Conservation (phyloP, 306 rosid genomes). For the Casuarina glauca region DNA sequence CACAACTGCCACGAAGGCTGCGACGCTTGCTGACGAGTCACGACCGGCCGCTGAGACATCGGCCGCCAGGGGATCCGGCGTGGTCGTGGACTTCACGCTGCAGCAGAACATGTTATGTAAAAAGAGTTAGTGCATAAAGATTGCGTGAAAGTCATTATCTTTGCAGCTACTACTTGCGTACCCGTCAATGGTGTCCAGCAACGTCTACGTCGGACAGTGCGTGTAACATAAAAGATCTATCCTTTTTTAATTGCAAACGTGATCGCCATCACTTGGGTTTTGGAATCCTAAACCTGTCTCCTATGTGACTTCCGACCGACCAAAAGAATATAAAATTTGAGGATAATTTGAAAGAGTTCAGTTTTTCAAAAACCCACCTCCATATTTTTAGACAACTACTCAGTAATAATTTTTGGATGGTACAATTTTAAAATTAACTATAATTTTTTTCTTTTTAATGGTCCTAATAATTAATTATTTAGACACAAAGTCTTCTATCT, state of each 20-base stretch:
- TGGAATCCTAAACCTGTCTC: neutral
- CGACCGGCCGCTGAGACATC: slow-evolving; percentile 7
- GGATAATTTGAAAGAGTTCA: too few relatives aligned
- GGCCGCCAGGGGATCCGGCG: slow-evolving; percentile 43
- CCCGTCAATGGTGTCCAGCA: neutral
- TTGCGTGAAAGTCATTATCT: neutral
- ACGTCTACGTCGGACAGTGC: neutral
- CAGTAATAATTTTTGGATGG: too few relatives aligned
- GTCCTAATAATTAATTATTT: too few relatives aligned
- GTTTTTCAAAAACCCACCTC: too few relatives aligned
- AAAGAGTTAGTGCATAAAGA: neutral
- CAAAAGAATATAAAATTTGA: too few relatives aligned
- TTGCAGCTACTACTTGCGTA: neutral
- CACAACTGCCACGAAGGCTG: slow-evolving; percentile 29
- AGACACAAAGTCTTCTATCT: neutral
- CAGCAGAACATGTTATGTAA: neutral
- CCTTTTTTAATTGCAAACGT: neutral
- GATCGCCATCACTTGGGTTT: neutral
- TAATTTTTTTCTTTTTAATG: too few relatives aligned
- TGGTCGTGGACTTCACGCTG: slow-evolving; percentile 73
- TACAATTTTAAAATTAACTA: too few relatives aligned
- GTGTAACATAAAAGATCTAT: too few relatives aligned
- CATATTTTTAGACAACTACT: too few relatives aligned
- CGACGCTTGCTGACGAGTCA: slow-evolving; percentile 13
- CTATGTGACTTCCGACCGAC: neutral